Base-by-base conservation (phyloP, 768 basidiomycete species). In the Lactarius quietus region DNA sequence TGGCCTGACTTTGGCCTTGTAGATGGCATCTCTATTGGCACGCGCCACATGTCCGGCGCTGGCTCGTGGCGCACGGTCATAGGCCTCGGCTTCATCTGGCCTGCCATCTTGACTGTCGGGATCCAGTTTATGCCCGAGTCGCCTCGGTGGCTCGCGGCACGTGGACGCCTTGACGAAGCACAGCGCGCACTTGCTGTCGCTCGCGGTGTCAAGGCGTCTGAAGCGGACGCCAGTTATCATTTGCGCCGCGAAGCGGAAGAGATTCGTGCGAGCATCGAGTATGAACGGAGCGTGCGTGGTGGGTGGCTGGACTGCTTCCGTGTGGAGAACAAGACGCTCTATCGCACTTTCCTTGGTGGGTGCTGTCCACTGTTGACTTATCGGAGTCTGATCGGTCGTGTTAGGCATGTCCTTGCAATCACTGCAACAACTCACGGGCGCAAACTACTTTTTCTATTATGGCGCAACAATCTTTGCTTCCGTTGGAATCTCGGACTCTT, bases 281-380 rank as follows among this genome's bases (percentile, higher is more conserved):
- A 77, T 66, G 87, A 89, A 72, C 73, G 74, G 35, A 68, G 73
- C 20, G 69, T 79, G 43, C 77, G 74, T 65, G 80, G 79, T 4
- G 83, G 84, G 6, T 91, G 89, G 89, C 62, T 84, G n/a, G 86
- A 88, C 63, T 88, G 87, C 73, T 90, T 91, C 78, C 76, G 72
- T 62, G 77, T 79, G 0, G 62, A 70, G 43, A 79, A 83, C 73
- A 88, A 85, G 76, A 82, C 81, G 6, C 78, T 85, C 1, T 90
- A 90, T 73, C 78, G 87, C 63, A 89, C 88, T 3, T 68, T 84
- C 6, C 78, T 87, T 33, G 83, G 79, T 77, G 62, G 23, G 72
- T 71, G 10, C 15, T 38, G 9, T 43, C 31, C 60, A 61, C 38
- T 23, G 38, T 43, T 59, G 45, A n/a, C n/a, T n/a, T n/a, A n/a